phyloP scores from a whole-genome alignment of 495 filamentous ascomycete species.

The Lophiotrema nucula region DNA sequence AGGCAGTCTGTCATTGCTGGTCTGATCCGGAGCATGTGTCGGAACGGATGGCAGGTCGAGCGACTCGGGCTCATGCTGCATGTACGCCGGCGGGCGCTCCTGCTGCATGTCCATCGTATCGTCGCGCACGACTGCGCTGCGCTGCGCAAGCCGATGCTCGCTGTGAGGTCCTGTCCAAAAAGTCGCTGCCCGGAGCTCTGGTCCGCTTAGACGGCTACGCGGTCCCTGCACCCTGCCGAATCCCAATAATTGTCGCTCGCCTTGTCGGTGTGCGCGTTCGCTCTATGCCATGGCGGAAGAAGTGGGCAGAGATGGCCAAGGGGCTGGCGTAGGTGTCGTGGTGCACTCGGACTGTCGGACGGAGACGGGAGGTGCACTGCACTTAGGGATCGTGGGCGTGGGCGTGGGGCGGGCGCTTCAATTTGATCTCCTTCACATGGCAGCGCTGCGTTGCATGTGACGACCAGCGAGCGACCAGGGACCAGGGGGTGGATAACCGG shows the following conservation, averaged over 20 bases:
- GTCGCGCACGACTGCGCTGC: background rate
- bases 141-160: background rate
- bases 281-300: background rate
- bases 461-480: no score
- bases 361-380: background rate
- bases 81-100: slow-evolving; percentile 39
- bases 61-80: slow-evolving; percentile 33
- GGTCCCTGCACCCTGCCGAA: background rate
- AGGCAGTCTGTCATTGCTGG: slow-evolving; percentile 23
- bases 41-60: slow-evolving; percentile 38
- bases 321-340: background rate
- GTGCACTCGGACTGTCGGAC: background rate
- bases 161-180: background rate
- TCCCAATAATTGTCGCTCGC: background rate
- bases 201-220: no score
- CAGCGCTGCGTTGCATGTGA: slow-evolving; percentile 16
- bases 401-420: background rate
- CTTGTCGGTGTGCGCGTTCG: background rate
- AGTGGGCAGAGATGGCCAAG: no score
- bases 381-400: background rate
- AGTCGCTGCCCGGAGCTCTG: no score
- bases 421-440: slow-evolving; percentile 26
- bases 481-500: no score
- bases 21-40: slow-evolving; percentile 14
- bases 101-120: slow-evolving; percentile 28